Evolutionary conservation across 345 rosid species (phyloP).

Genomic region (Eutrema heterophyllum): DNA sequence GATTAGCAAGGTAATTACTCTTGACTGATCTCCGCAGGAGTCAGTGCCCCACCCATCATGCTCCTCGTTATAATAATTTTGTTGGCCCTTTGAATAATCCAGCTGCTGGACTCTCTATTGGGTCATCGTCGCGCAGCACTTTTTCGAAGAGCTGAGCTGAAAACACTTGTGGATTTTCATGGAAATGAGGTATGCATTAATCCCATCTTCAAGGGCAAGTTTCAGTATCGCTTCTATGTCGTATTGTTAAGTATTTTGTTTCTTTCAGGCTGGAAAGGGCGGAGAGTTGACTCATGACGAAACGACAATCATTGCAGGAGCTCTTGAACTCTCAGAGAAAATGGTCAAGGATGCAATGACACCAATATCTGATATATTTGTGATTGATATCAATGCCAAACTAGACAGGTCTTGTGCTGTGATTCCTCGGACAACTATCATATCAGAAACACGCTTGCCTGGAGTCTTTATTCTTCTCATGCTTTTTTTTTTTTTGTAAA

Average conservation of each 20-base stretch:
- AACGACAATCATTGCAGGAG: constrained; percentile 98
- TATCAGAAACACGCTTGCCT: not conserved
- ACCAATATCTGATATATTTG: constrained; percentile 72
- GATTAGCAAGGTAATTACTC: constrained; percentile 79
- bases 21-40: not conserved
- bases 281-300: constrained; percentile 97
- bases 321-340: constrained; percentile 88
- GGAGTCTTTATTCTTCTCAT: constrained; percentile 5
- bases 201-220: constrained; percentile 15
- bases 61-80: not conserved
- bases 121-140: constrained; percentile 91
- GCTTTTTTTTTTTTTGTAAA: not conserved
- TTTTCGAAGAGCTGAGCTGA: constrained; percentile 98
- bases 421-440: constrained; percentile 2
- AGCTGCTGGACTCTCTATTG: constrained; percentile 79
- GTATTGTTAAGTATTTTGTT: not conserved
- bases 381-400: constrained; percentile 74
- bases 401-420: constrained; percentile 58
- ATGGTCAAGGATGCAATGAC: constrained; percentile 92
- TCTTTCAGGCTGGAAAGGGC: constrained; percentile 90
- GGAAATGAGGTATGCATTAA: constrained; percentile 76
- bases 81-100: constrained; percentile 7
- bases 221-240: not conserved
- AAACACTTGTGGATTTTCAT: constrained; percentile 89
- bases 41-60: not conserved